These are phyloP conservation scores for Metarhizium rileyi DNA, from an alignment of 2,329 filamentous ascomycete genomes.

Conservation along the genomic window DNA sequence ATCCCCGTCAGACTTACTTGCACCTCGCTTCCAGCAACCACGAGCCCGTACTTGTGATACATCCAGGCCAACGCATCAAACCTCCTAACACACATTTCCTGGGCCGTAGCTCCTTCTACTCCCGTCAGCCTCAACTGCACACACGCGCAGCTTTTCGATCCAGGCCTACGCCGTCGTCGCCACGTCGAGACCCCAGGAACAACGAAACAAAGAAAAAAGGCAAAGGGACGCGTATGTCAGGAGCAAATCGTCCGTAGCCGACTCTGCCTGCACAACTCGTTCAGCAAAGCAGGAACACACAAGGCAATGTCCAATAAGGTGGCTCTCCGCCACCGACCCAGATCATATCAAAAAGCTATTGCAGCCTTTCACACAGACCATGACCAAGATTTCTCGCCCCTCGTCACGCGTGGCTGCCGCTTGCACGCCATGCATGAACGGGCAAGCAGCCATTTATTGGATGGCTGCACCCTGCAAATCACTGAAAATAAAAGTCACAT, in stretches of 20 bases:
- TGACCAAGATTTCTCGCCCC: no score
- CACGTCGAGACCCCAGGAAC: not conserved
- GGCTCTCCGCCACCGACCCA: no score
- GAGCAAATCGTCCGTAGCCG: not conserved
- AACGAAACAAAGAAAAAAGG: not conserved
- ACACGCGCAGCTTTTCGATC: no score
- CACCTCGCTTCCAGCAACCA: not conserved
- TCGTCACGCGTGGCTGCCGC: not conserved
- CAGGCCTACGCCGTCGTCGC: no score
- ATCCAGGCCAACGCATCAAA: not conserved
- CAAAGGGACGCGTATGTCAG: no score
- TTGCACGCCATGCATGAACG: not conserved
- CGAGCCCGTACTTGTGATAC: not conserved
- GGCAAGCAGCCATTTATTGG: not conserved
- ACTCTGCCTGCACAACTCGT: no score
- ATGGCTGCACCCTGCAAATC: not conserved
- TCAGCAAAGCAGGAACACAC: no score
- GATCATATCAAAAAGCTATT: no score
- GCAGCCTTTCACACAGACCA: no score
- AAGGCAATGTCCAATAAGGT: no score
- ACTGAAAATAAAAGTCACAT: not conserved
- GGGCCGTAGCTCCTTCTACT: no score
- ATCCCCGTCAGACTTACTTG: not conserved
- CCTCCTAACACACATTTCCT: not conserved
- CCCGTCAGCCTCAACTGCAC: no score